Evolutionary conservation across 306 rosid species (phyloP), one percentile per base, ranked within the genome.

Genomic region (Acmispon strigosus): DNA sequence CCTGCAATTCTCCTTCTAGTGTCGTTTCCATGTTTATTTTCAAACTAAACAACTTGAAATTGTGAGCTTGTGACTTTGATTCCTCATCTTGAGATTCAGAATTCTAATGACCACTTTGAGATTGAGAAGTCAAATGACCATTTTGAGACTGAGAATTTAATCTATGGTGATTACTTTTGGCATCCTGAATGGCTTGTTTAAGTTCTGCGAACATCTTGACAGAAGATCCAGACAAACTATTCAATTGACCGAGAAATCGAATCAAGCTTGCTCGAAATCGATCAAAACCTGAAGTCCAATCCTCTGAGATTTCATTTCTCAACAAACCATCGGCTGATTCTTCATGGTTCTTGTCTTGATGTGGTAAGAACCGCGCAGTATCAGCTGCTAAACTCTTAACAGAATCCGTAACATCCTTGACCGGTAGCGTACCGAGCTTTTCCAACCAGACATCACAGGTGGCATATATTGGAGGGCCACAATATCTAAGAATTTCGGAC

Each of bases 381-480:
- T 86, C 90, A 12, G 81, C 63, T 3, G 87, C 96, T 76, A 95
- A 86, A 45, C 47, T 72, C 77, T 89, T 86, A 11, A 85, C 76
- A 7, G 97, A 77, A 72, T 89, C 92, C 0, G 51, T 49, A 17
- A 91, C 90, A 58, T 84, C 91, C 76, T 86, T 84, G 20, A 53
- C 49, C 7, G 84, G 91, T 58, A 89, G 71, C 0, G 1, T 1
- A 0, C 54, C 29, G 2, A 87, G 83, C 61, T 82, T 78, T n/a
- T 82, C 84, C 80, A 89, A 58, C 99, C 97, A 95, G 49, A 62
- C 48, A 10, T 62, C 72, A 56, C 96, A 89, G 3, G 87, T 82
- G 66, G 73, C 69, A 75, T 87, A 91, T 77, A 95, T 89, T 7
- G 96, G 96, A 70, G 97, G 96, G 66, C 89, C 99, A n/a, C 0